These are phyloP conservation scores for Perkinsus olseni DNA, from an alignment of 169 alveolate genomes.

Conservation along the genomic window DNA sequence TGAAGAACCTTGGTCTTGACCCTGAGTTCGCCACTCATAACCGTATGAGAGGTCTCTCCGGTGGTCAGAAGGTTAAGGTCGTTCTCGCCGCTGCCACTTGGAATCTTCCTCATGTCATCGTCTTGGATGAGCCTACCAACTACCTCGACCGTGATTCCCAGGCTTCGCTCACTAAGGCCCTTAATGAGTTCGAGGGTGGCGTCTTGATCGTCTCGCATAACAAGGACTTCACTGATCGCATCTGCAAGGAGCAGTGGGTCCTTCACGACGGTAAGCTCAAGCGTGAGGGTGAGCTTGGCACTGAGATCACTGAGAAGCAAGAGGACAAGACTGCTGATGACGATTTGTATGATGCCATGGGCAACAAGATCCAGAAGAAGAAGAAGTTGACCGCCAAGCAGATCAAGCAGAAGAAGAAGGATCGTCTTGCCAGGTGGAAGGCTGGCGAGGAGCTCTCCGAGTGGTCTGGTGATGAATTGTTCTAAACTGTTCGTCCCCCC, in stretches of 20 bases:
- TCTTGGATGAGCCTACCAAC: constrained; percentile 39
- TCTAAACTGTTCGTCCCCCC: background rate
- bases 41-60: constrained; percentile 6
- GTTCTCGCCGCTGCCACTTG: constrained; percentile 36
- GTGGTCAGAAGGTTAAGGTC: constrained; percentile 26
- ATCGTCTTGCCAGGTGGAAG: background rate
- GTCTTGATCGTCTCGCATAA: constrained; percentile 35
- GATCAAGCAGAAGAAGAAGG: background rate
- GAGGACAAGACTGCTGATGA: constrained; percentile 8
- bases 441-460: background rate
- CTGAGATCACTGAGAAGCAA: constrained; percentile 1
- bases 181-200: constrained; percentile 32
- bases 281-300: constrained; percentile 9
- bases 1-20: constrained; percentile 35
- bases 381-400: constrained; percentile 12
- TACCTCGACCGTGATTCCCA: constrained; percentile 31
- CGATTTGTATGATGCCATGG: constrained; percentile 28
- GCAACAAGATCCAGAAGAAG: constrained; percentile 36
- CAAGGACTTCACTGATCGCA: constrained; percentile 36
- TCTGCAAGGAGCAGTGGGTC: constrained; percentile 36
- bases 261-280: constrained; percentile 9
- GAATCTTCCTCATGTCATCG: constrained; percentile 31
- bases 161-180: constrained; percentile 13
- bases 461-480: constrained; percentile 3
- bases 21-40: constrained; percentile 28